Evolutionary conservation across 192 early-diverging fungal species (phyloP).

Genomic region (Gamsiella multidivaricata): DNA sequence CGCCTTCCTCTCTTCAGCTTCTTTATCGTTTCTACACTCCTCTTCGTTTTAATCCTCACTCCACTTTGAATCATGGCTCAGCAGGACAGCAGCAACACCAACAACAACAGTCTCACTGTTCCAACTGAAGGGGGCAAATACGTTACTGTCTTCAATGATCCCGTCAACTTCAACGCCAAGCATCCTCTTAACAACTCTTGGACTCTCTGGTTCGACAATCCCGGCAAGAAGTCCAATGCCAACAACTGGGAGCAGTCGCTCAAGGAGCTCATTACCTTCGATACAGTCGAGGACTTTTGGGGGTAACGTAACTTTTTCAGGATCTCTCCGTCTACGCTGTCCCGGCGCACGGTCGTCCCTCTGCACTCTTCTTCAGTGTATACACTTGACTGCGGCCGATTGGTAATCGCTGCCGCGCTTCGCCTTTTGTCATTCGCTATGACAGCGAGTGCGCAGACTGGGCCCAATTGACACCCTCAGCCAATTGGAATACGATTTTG

Average conservation of each 20-base stretch:
- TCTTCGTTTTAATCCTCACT: neutral
- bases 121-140: slow-evolving; percentile 45
- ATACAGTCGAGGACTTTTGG: slow-evolving; percentile 98
- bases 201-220: slow-evolving; percentile 97
- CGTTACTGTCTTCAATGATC: slow-evolving; percentile 58
- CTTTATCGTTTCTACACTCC: neutral
- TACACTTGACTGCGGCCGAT: slow-evolving; percentile 25
- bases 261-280: slow-evolving; percentile 90
- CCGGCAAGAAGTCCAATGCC: slow-evolving; percentile 79
- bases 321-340: neutral
- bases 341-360: neutral
- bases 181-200: slow-evolving; percentile 90
- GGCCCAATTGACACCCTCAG: no score
- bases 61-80: slow-evolving; percentile 42
- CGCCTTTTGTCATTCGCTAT: neutral
- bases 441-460: neutral
- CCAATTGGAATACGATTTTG: no score
- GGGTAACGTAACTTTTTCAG: slow-evolving; percentile 64
- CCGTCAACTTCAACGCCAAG: slow-evolving; percentile 74
- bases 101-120: slow-evolving; percentile 40
- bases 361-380: neutral
- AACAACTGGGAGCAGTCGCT: slow-evolving; percentile 87
- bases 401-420: neutral
- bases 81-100: slow-evolving; percentile 10
- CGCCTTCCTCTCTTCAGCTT: neutral